Percentiles rank a stretch among this genome's conserved stretches.
phyloP scores from a whole-genome alignment of 75 land plant genomes.

The Sequoiadendron giganteum region DNA sequence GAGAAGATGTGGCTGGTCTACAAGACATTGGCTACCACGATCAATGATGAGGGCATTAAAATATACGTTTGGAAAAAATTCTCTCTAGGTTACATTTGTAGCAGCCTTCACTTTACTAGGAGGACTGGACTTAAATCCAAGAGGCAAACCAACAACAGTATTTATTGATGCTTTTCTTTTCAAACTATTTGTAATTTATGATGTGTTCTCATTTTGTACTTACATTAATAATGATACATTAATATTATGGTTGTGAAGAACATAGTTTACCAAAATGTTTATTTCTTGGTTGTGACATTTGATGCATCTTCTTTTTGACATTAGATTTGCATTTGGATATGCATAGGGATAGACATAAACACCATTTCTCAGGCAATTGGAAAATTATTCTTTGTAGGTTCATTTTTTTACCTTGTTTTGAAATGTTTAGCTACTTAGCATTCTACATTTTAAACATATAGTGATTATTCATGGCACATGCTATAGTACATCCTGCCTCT shows the following conservation, averaged over 20 bases:
- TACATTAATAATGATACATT: no score
- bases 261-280: neutral
- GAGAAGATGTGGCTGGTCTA: no score
- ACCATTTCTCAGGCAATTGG: conserved; percentile 35
- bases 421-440: neutral
- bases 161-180: no score
- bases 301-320: neutral
- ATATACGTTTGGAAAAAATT: no score
- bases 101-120: no score
- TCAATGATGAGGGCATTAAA: no score
- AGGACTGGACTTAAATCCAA: no score
- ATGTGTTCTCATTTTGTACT: no score
- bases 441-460: neutral
- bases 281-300: conserved; percentile 6
- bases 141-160: no score
- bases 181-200: no score
- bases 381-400: conserved; percentile 65
- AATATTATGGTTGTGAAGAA: conserved; percentile 11
- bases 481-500: neutral
- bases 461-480: neutral
- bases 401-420: neutral
- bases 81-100: no score
- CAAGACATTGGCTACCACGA: no score
- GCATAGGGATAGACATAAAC: conserved; percentile 27
- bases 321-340: conserved; percentile 58